Conservation (phyloP, 1,284 basidiomycete genomes). For the Sphaerobolus stellatus region DNA sequence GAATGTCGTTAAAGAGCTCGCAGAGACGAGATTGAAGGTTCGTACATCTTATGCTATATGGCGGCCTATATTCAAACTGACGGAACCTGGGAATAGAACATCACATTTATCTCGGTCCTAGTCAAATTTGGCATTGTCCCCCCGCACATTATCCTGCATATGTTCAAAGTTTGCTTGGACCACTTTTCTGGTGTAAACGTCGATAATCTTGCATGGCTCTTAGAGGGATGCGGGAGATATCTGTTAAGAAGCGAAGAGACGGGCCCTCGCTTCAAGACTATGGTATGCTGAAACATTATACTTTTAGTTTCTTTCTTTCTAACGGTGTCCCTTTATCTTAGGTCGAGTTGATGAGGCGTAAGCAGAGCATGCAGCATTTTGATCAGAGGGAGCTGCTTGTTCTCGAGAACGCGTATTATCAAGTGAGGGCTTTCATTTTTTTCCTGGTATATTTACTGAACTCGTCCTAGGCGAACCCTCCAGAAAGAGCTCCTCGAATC, state of each 20-base stretch:
- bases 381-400: conserved; percentile 88
- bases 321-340: conserved; percentile 31
- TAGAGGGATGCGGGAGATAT: conserved; percentile 95
- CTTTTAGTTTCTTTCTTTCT: neutral
- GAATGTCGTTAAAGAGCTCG: conserved; percentile 85
- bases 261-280: conserved; percentile 76
- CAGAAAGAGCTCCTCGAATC: conserved; percentile 83
- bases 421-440: conserved; percentile 47
- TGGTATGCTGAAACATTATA: conserved; percentile 49
- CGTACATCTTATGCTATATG: no score
- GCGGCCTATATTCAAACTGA: no score
- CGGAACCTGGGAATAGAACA: conserved; percentile 58
- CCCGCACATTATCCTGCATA: conserved; percentile 88
- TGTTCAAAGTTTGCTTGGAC: conserved; percentile 95
- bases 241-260: conserved; percentile 88
- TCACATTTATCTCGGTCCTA: conserved; percentile 85
- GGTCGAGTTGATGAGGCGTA: conserved; percentile 93
- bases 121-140: conserved; percentile 97
- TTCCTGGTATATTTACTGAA: conserved; percentile 14
- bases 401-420: conserved; percentile 98
- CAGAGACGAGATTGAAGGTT: conserved; percentile 83
- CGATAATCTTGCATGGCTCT: conserved; percentile 87
- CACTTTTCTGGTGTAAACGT: conserved; percentile 92
- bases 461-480: conserved; percentile 83
- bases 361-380: conserved; percentile 89